Conservation (phyloP, 352 stramenopile genomes). For the Poterioochromonas sp. region DNA sequence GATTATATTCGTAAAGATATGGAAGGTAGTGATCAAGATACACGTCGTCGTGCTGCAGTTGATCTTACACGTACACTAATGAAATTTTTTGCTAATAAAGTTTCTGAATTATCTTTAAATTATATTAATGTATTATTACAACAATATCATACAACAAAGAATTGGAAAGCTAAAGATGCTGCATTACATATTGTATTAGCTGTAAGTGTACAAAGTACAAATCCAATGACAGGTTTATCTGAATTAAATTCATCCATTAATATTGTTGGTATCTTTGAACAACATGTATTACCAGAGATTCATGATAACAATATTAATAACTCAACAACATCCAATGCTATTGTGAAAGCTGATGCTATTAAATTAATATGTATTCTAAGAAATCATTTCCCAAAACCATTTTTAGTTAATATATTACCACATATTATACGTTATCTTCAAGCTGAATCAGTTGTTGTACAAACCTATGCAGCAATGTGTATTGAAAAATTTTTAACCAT, state of each 20-base stretch:
- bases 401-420: slow-evolving; percentile 78
- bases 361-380: slow-evolving; percentile 98
- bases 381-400: background rate
- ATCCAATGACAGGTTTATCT: background rate
- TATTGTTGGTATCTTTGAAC: slow-evolving; percentile 74
- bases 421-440: slow-evolving; percentile 66
- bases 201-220: slow-evolving; percentile 63
- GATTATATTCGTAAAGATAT: slow-evolving; percentile 96
- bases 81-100: slow-evolving; percentile 28
- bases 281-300: slow-evolving; percentile 82
- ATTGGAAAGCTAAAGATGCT: slow-evolving; percentile 47
- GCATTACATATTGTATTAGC: slow-evolving; percentile 83
- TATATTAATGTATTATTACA: slow-evolving; percentile 36
- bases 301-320: slow-evolving; percentile 60
- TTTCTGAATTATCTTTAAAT: slow-evolving; percentile 36
- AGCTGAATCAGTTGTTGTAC: slow-evolving; percentile 70
- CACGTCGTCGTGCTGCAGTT: slow-evolving; percentile 78
- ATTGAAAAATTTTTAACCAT: slow-evolving; percentile 91
- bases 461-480: slow-evolving; percentile 90
- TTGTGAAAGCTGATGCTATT: slow-evolving; percentile 91
- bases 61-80: slow-evolving; percentile 84
- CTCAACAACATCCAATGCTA: slow-evolving; percentile 52
- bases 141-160: slow-evolving; percentile 36
- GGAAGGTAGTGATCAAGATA: slow-evolving; percentile 92
- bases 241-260: slow-evolving; percentile 54